phyloP scores from a whole-genome alignment of 2,329 filamentous ascomycete species.

The Fusarium palustre region DNA sequence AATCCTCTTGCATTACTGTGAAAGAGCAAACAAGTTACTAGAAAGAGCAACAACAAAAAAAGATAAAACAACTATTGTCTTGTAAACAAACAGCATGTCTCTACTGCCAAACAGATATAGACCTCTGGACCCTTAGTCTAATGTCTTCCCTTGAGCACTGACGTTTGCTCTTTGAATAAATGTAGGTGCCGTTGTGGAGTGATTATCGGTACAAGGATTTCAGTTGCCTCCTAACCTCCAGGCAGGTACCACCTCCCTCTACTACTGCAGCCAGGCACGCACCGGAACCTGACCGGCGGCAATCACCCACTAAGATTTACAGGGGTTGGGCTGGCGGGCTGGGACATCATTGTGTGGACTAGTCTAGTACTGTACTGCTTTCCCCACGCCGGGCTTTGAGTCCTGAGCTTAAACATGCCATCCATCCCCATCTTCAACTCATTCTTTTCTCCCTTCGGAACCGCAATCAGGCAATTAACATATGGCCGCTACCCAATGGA shows the following conservation, averaged over 20 bases:
- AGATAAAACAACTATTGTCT: neutral
- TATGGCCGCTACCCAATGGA: constrained; percentile 10
- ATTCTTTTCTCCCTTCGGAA: constrained; percentile 29
- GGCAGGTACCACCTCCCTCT: neutral
- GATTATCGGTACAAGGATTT: constrained; percentile 4
- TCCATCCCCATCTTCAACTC: constrained; percentile 32
- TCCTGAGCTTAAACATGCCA: constrained; percentile 28
- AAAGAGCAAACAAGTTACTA: too few relatives aligned
- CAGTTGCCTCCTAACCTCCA: neutral
- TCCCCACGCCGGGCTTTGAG: constrained; percentile 23
- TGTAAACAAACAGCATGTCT: neutral
- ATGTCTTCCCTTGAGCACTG: neutral
- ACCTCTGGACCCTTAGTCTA: neutral
- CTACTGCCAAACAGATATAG: neutral
- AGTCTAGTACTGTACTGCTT: neutral
- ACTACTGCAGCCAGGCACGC: neutral
- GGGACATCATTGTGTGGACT: neutral
- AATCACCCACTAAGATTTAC: neutral
- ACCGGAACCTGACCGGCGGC: constrained; percentile 27
- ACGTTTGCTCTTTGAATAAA: neutral
- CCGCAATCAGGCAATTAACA: constrained; percentile 25
- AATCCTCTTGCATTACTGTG: neutral
- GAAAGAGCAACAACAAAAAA: neutral
- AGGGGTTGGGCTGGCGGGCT: neutral
- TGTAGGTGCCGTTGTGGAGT: neutral